These are phyloP conservation scores for Daphne laureola DNA, from an alignment of 441 rosid species.

Conservation along the genomic window DNA sequence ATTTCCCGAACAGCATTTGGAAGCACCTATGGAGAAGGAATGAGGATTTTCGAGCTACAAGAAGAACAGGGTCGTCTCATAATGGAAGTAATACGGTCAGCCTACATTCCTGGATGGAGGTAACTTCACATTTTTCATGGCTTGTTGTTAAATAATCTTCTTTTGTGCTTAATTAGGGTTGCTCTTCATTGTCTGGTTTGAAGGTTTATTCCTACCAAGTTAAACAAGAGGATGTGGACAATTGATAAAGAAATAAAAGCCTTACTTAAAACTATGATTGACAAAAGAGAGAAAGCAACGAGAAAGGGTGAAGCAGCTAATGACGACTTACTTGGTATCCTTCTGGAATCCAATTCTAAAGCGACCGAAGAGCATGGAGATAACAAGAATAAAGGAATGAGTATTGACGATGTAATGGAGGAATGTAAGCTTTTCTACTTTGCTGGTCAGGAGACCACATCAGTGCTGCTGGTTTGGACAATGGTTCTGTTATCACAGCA, in stretches of 20 bases:
- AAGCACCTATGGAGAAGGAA: constrained; percentile 22
- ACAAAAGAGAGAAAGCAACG: constrained; percentile 24
- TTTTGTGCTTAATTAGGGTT: no score
- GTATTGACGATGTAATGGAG: constrained; percentile 43
- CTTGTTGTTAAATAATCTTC: not conserved
- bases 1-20: constrained; percentile 32
- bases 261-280: constrained; percentile 21
- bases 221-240: constrained; percentile 39
- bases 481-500: constrained; percentile 32
- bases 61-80: constrained; percentile 12
- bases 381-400: constrained; percentile 13
- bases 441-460: constrained; percentile 55
- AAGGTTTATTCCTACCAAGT: constrained; percentile 47
- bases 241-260: constrained; percentile 31
- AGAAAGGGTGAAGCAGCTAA: constrained; percentile 23
- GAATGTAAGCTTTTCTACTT: constrained; percentile 64
- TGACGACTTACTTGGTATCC: constrained; percentile 36
- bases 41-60: constrained; percentile 18
- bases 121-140: not conserved
- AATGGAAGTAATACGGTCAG: constrained; percentile 8
- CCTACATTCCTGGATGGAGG: constrained; percentile 18
- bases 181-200: not conserved
- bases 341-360: constrained; percentile 26
- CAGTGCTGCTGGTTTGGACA: constrained; percentile 53
- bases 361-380: constrained; percentile 10